These are phyloP conservation scores for Pseudozyma hubeiensis DNA, from an alignment of 1,284 basidiomycete species.

Conservation along the genomic window DNA sequence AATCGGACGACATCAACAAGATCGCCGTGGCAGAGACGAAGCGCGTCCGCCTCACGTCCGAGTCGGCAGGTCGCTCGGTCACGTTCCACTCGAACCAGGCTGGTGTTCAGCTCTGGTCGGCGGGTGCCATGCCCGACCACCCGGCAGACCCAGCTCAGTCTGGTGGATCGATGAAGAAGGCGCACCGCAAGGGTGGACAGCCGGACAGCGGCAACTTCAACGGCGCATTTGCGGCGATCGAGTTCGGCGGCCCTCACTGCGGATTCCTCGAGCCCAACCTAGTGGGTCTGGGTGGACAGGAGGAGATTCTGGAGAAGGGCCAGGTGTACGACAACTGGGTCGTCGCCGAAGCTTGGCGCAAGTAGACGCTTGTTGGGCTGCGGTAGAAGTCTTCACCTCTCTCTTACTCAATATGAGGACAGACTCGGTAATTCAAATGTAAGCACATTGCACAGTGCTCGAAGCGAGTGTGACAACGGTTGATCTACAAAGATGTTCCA, in stretches of 20 bases:
- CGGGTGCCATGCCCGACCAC: constrained; percentile 41
- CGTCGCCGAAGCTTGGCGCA: constrained; percentile 42
- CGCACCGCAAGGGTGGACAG: constrained; percentile 38
- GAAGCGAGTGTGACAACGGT: too few species aligned
- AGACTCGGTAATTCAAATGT: too few species aligned
- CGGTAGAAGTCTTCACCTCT: too few species aligned
- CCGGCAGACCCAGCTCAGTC: constrained; percentile 39
- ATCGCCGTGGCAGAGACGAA: constrained; percentile 35
- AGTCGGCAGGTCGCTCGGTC: constrained; percentile 46
- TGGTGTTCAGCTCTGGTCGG: constrained; percentile 60
- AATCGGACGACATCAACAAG: constrained; percentile 29
- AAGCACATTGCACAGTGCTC: too few species aligned
- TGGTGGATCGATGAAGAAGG: constrained; percentile 43
- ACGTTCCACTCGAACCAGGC: constrained; percentile 58
- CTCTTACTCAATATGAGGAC: too few species aligned
- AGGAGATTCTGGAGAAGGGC: constrained; percentile 52
- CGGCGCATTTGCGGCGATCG: constrained; percentile 53
- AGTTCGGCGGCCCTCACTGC: constrained; percentile 63
- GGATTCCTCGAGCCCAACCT: constrained; percentile 53
- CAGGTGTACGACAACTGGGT: constrained; percentile 59
- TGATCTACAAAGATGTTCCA: too few species aligned
- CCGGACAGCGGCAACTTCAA: constrained; percentile 42
- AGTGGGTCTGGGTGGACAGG: constrained; percentile 38
- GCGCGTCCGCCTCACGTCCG: constrained; percentile 36
- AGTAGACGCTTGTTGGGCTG: constrained; percentile 5